phyloP scores from a whole-genome alignment of 2,329 filamentous ascomycete species.

The Tolypocladium guangdongense region DNA sequence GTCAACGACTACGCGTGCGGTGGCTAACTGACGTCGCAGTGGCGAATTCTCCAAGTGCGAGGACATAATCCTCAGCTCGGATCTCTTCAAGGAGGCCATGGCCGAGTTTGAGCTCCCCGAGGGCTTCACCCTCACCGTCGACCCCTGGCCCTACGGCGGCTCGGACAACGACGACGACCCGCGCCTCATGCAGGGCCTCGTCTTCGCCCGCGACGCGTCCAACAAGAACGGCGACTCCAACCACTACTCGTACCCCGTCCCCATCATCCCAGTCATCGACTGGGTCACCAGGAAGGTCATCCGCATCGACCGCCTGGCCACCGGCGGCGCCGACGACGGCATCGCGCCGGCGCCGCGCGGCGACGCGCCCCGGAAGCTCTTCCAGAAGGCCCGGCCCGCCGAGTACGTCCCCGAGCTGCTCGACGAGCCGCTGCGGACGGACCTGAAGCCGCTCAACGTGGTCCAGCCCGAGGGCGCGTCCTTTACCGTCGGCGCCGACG shows the following conservation, averaged over 20 bases:
- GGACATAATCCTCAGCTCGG: conserved; percentile 28
- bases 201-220: conserved; percentile 32
- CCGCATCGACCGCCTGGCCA: conserved; percentile 46
- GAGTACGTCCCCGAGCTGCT: conserved; percentile 43
- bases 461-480: conserved; percentile 58
- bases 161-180: conserved; percentile 27
- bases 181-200: conserved; percentile 38
- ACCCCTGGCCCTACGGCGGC: conserved; percentile 58
- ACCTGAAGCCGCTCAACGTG: conserved; percentile 61
- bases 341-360: conserved; percentile 22
- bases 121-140: conserved; percentile 30
- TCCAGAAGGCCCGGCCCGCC: conserved; percentile 27
- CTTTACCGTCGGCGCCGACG: conserved; percentile 43
- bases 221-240: conserved; percentile 44
- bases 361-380: conserved; percentile 32
- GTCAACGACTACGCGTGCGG: background rate
- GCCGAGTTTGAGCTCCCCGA: conserved; percentile 34
- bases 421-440: conserved; percentile 32
- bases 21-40: conserved; percentile 9
- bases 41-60: conserved; percentile 29
- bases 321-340: conserved; percentile 33
- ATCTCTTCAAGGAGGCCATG: conserved; percentile 35
- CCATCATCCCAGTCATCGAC: conserved; percentile 49
- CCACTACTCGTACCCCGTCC: conserved; percentile 52
- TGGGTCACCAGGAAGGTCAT: conserved; percentile 41